A percentile compares a stretch with the other conserved stretches of the same genome.
Evolutionary conservation across 495 filamentous ascomycete genomes (phyloP).

Genomic region (Platismatia glauca): DNA sequence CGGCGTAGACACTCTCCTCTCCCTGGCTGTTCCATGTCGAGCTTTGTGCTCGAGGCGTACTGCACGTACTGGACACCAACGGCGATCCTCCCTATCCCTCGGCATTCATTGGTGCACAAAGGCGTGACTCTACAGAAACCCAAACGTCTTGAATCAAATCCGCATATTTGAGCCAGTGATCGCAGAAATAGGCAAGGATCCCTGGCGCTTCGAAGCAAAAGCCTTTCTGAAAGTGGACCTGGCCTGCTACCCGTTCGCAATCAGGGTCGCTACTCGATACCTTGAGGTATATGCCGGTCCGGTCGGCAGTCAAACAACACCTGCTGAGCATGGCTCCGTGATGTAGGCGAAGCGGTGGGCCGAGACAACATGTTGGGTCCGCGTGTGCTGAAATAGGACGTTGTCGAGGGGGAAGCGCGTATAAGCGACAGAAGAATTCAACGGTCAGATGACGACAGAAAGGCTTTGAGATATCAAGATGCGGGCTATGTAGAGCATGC

Average conservation of each 20-base stretch:
- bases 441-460: background rate
- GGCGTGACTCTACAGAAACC: background rate
- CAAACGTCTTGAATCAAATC: background rate
- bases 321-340: background rate
- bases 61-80: background rate
- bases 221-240: background rate
- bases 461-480: background rate
- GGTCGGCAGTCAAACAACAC: background rate
- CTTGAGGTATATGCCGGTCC: background rate
- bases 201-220: background rate
- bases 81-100: background rate
- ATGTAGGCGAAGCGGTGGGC: background rate
- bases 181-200: background rate
- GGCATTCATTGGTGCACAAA: background rate
- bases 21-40: background rate
- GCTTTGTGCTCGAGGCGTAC: too few species aligned
- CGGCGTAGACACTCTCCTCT: background rate
- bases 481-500: background rate
- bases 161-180: too few species aligned
- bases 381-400: background rate
- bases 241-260: background rate
- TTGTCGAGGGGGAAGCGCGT: background rate
- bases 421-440: background rate
- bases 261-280: background rate
- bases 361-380: background rate